Base-by-base conservation (phyloP, 2,329 filamentous ascomycete genomes). In the Verticillium isaacii region DNA sequence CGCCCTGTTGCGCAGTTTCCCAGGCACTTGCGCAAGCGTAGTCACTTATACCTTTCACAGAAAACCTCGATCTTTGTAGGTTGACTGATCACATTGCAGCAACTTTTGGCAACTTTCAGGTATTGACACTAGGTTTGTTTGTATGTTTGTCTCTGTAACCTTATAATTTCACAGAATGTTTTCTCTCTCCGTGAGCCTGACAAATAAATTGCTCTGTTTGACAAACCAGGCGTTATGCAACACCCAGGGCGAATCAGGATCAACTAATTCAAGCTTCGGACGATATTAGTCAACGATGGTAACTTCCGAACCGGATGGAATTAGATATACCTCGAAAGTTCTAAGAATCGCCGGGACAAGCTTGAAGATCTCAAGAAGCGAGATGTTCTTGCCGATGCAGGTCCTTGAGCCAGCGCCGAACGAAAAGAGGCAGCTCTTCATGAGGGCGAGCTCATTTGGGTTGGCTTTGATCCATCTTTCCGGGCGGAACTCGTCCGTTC, bases 361-460 rank as follows among this genome's bases (percentile, higher is more conserved):
- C 32, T 60, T 60, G 50, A 54, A 55, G 23, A 60, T 41, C 32
- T 60, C 58, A 32, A 60, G 50, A 19, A 60, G 23, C 12, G 58
- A 60, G 50, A 60, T 56, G 34, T 60, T 60, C 19, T 60, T 60
- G 50, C 58, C 58, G 36, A 60, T 60, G 12, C 58, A 60, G 2
- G 58, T 60, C 14, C 58, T 60, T 2, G 58, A 52, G 3, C 58
- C 58, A 5, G 58, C 58, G n/a, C 58, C 58, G 41, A 60, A 60
- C 2, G 56, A 58, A n/a, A 58, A 58, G 11, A 58, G 56, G 23
- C 56, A 58, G 19, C 56, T 58, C 36, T 58, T 58, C 56, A 58
- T 58, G 3, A 39, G 19, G 9, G 56, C 41, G 7, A 29, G 19
- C 36, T 58, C 34, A 1, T 14, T 23, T 2, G 56, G 36, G 29